Percentiles rank a stretch among this genome's conserved stretches.
Evolutionary conservation across 2,329 filamentous ascomycete species (phyloP).

Genomic region (Penicillium brasilianum): DNA sequence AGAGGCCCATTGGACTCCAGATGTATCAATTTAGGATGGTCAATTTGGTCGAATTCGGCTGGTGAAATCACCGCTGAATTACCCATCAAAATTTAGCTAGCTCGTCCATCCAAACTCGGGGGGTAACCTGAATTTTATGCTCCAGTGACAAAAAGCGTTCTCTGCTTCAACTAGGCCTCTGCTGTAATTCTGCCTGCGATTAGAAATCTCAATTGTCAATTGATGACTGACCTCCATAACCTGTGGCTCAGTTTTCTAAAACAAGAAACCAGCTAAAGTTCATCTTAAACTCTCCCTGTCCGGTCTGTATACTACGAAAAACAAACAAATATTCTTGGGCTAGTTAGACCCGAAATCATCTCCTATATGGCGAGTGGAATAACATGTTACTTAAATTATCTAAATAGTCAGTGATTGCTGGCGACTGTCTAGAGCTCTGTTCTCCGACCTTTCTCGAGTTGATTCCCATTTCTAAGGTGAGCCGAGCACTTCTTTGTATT

Average conservation of each 20-base stretch:
- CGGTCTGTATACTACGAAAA: conserved; percentile 3
- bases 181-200: conserved; percentile 3
- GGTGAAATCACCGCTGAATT: conserved; percentile 3
- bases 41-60: conserved; percentile 4
- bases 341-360: neutral
- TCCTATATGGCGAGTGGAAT: neutral
- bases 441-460: neutral
- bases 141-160: conserved; percentile 1
- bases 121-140: conserved; percentile 3
- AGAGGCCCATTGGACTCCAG: conserved; percentile 1
- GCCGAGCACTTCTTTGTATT: neutral
- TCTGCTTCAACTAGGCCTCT: conserved; percentile 1
- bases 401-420: neutral
- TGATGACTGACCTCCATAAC: conserved; percentile 2
- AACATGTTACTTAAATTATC: neutral
- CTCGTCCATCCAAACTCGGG: conserved; percentile 2
- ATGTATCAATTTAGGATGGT: conserved; percentile 4
- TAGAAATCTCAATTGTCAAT: conserved; percentile 3
- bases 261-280: conserved; percentile 1
- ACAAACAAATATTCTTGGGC: conserved; percentile 2
- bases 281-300: conserved; percentile 1
- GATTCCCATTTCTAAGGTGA: neutral
- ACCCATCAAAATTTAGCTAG: conserved; percentile 2
- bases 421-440: neutral
- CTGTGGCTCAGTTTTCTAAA: conserved; percentile 2